Conservation (phyloP, 768 basidiomycete genomes). For the Vararia minispora region DNA sequence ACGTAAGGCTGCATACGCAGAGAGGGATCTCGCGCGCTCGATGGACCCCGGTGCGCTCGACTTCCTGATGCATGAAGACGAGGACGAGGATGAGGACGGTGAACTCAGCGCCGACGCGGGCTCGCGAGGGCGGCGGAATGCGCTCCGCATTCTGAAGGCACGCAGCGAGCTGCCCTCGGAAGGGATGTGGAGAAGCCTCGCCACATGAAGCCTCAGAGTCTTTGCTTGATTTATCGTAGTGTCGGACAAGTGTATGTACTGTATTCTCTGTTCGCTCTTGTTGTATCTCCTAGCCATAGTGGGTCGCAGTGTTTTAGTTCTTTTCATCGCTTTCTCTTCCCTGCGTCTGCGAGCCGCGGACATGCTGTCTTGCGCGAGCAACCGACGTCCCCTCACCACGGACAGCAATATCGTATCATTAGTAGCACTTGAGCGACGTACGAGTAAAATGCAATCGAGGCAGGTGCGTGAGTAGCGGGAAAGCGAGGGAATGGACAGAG, state of each 20-base stretch:
- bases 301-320: no score
- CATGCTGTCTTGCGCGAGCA: no score
- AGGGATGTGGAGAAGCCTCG: constrained; percentile 80
- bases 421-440: no score
- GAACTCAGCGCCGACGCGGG: constrained; percentile 21
- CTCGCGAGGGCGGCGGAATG: constrained; percentile 43
- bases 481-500: no score
- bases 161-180: constrained; percentile 55
- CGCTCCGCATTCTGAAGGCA: constrained; percentile 59
- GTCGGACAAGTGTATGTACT: constrained; percentile 10
- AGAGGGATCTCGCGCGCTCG: constrained; percentile 50
- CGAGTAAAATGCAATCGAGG: no score
- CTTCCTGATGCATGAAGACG: constrained; percentile 40
- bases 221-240: constrained; percentile 9
- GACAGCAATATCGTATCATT: no score
- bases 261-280: constrained; percentile 13
- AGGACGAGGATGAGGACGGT: constrained; percentile 30
- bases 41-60: constrained; percentile 65
- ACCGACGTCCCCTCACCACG: no score
- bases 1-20: constrained; percentile 54
- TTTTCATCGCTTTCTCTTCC: no score
- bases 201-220: constrained; percentile 18
- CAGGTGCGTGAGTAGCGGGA: no score
- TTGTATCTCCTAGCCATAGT: no score
- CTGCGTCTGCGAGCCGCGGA: no score